Base-by-base conservation (phyloP, 257 asterid genomes). In the Fraxinus anomala region DNA sequence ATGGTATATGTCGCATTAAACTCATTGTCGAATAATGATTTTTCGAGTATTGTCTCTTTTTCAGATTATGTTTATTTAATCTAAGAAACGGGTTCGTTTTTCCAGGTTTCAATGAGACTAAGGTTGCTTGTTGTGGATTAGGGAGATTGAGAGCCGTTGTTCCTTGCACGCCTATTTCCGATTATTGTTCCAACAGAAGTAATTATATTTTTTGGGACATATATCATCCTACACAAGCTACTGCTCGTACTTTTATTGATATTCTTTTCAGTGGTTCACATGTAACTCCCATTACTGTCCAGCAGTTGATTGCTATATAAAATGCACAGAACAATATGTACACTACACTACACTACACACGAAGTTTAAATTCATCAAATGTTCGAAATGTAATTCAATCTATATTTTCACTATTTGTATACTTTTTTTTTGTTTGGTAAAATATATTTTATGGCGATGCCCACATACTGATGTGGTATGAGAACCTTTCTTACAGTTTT, bases 91-190 rank as follows among this genome's bases (percentile, higher is more conserved):
- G 59, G 59, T 47, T 47, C 2, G 65, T 19, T 8, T 17, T 47
- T 65, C 0, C 67, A 93, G 98, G 97, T 68, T 91, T 92, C 71
- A 82, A 42, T 3, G 97, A 89, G 84, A 85, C 80, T 23, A 89
- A 89, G 66, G 79, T 85, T 3, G 97, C 97, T 16, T 94, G 98
- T 79, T 94, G 98, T 67, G 97, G 98, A 69, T 71, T 88, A 8
- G 97, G 98, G 28, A 90, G 82, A 82, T 61, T 94, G 80, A 83
- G 89, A 49, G 97, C 97, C 1, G 33, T 79, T 31, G 23, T 86
- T 36, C 94, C 93, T 17, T 94, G 98, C 87, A 89, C 93, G 2
- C 97, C 96, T 6, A 54, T 92, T 17, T 68, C 97, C 0, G 16
- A 72, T 0, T 84, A 67, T 40, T 91, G 98, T 75, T 56, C 90